A percentile compares a stretch with the other conserved stretches of the same genome.
phyloP scores from a whole-genome alignment of 2,329 filamentous ascomycete genomes.

The Fusarium graminum region DNA sequence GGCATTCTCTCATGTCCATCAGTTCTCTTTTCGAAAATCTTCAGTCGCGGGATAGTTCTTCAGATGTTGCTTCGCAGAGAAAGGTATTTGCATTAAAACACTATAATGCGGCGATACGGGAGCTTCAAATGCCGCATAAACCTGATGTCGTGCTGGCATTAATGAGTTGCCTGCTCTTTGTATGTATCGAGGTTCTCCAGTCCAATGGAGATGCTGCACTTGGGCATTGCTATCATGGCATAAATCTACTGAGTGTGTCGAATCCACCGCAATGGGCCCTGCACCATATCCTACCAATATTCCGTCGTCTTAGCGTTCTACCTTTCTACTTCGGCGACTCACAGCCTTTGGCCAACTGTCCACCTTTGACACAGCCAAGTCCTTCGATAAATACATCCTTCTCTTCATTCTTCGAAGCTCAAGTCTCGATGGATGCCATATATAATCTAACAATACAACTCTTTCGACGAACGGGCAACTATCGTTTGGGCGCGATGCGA shows the following conservation, averaged over 20 bases:
- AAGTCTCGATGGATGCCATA: conserved; percentile 6
- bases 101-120: conserved; percentile 20
- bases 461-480: conserved; percentile 10
- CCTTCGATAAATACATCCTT: neutral
- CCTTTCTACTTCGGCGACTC: conserved; percentile 31
- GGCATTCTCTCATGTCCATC: conserved; percentile 29
- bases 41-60: neutral
- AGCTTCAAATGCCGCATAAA: neutral
- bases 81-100: conserved; percentile 20
- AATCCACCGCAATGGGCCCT: conserved; percentile 17
- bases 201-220: conserved; percentile 27
- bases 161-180: conserved; percentile 23
- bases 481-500: conserved; percentile 18
- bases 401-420: conserved; percentile 6
- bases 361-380: conserved; percentile 4
- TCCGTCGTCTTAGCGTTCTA: conserved; percentile 14
- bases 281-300: conserved; percentile 10
- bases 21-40: conserved; percentile 20
- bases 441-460: conserved; percentile 26
- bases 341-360: conserved; percentile 9
- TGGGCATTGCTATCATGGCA: conserved; percentile 18
- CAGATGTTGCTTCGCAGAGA: neutral
- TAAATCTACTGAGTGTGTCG: conserved; percentile 2
- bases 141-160: conserved; percentile 16
- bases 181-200: conserved; percentile 25